Evolutionary conservation across 179 eudicot genomes (phyloP).

Genomic region (Actinidia chinensis): DNA sequence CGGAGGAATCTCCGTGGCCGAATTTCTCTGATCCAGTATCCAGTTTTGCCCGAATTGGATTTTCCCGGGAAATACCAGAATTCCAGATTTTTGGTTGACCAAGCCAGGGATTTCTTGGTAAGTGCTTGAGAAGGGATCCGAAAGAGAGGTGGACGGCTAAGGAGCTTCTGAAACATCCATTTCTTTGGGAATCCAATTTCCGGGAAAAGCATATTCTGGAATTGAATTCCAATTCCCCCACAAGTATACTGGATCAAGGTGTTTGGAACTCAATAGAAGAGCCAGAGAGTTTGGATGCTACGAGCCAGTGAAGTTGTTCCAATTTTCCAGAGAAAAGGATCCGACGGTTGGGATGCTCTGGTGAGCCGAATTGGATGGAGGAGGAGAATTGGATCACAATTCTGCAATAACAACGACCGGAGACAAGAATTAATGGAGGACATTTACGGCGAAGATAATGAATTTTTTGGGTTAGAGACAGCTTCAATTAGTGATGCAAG

Average conservation of each 20-base stretch:
- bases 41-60: slow-evolving; percentile 42
- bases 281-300: not conserved
- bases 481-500: not conserved
- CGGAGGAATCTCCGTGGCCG: slow-evolving; percentile 53
- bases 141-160: slow-evolving; percentile 56
- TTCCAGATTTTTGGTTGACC: slow-evolving; percentile 44
- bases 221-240: slow-evolving; percentile 36
- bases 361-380: slow-evolving; percentile 23
- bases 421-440: not conserved
- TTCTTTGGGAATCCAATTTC: slow-evolving; percentile 28
- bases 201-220: slow-evolving; percentile 3
- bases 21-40: slow-evolving; percentile 26
- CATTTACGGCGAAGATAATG: not conserved
- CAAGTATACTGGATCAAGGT: slow-evolving; percentile 44
- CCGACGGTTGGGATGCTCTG: slow-evolving; percentile 17
- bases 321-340: slow-evolving; percentile 21
- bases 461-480: not conserved
- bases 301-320: too few species aligned
- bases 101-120: slow-evolving; percentile 64
- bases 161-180: slow-evolving; percentile 62
- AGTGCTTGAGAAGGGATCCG: slow-evolving; percentile 55
- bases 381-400: slow-evolving; percentile 36
- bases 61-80: slow-evolving; percentile 45
- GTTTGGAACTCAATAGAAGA: slow-evolving; percentile 33
- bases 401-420: slow-evolving; percentile 4